Percentiles rank a stretch among this genome's conserved stretches.
phyloP scores from a whole-genome alignment of 2,329 filamentous ascomycete species.

The Verticillium tricorpus region DNA sequence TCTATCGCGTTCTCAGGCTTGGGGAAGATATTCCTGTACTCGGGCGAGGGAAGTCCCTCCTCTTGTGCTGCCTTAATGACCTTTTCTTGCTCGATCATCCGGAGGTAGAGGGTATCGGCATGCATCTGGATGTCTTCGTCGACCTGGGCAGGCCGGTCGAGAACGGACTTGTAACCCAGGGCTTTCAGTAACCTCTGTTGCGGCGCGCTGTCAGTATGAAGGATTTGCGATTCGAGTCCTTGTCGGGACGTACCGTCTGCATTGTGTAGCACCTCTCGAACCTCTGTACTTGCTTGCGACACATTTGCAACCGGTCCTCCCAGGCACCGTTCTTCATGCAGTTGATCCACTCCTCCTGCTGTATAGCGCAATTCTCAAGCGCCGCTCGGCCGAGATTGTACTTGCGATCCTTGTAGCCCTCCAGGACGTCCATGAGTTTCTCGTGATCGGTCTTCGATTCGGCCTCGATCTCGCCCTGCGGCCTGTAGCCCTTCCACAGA shows the following conservation, averaged over 20 bases:
- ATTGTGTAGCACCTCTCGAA: slow-evolving; percentile 87
- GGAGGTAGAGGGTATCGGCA: slow-evolving; percentile 83
- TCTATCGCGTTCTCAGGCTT: slow-evolving; percentile 16
- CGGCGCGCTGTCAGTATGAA: not conserved
- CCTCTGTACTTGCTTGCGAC: slow-evolving; percentile 66
- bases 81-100: slow-evolving; percentile 78
- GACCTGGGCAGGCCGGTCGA: slow-evolving; percentile 58
- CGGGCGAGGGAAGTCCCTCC: slow-evolving; percentile 53
- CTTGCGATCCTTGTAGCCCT: slow-evolving; percentile 79
- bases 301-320: slow-evolving; percentile 71
- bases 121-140: slow-evolving; percentile 95
- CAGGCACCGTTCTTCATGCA: slow-evolving; percentile 75
- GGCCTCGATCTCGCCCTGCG: slow-evolving; percentile 64
- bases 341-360: slow-evolving; percentile 76
- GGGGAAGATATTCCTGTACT: slow-evolving; percentile 54
- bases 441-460: slow-evolving; percentile 72
- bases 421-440: slow-evolving; percentile 72
- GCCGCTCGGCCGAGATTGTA: slow-evolving; percentile 73
- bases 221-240: not conserved
- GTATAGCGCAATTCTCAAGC: slow-evolving; percentile 87
- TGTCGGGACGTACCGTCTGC: slow-evolving; percentile 58
- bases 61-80: slow-evolving; percentile 66
- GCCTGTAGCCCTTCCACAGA: slow-evolving; percentile 87
- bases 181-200: slow-evolving; percentile 79
- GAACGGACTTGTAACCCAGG: slow-evolving; percentile 74